Base-by-base conservation (phyloP, 1,284 basidiomycete genomes). In the Wolfiporia cocos region DNA sequence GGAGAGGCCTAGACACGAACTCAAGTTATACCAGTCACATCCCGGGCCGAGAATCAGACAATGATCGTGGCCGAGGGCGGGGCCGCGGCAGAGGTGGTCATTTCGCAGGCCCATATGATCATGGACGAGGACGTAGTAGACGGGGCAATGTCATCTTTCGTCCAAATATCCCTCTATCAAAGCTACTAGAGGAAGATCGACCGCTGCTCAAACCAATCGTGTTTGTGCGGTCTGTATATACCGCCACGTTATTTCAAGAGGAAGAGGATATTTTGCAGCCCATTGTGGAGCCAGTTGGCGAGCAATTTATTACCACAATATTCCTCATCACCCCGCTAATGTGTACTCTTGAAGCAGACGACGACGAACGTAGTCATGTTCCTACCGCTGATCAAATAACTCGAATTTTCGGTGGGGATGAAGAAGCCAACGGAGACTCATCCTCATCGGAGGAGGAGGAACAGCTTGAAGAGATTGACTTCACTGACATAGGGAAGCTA, bases 241-340 rank as follows among this genome's bases (percentile, higher is more conserved):
- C 73, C 2, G 70, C 69, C 6, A 69, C 63, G n/a, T 59, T 88
- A 21, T 88, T 88, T 55, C 55, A 76, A 49, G 55, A 77, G 23
- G 68, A 78, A 39, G 84, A 86, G 37, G 83, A 86, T n/a, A 65
- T 87, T 10, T 57, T 87, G 31, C 62, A 79, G 49, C 65, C 81
- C 3, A 58, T 69, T 2, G 66, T 66, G 1, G 76, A 84, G 49
- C 66, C 73, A 30, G 60, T 70, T 29, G 71, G 81, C 77, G 48
- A 43, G 74, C 63, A 12, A 43, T 48, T 45, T 33, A 38, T 34
- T 29, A 18, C 30, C 32, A 39, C 4, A 15, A 29, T 30, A 12
- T 28, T 31, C 10, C 10, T 39, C 11, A 39, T 43, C 23, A 21
- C 21, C 40, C 39, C 36, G n/a, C 22, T 39, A n/a, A 20, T 11